A percentile compares a stretch with the other conserved stretches of the same genome.
These are phyloP conservation scores for Immersiella caudata DNA, from an alignment of 495 filamentous ascomycete genomes.

Conservation along the genomic window DNA sequence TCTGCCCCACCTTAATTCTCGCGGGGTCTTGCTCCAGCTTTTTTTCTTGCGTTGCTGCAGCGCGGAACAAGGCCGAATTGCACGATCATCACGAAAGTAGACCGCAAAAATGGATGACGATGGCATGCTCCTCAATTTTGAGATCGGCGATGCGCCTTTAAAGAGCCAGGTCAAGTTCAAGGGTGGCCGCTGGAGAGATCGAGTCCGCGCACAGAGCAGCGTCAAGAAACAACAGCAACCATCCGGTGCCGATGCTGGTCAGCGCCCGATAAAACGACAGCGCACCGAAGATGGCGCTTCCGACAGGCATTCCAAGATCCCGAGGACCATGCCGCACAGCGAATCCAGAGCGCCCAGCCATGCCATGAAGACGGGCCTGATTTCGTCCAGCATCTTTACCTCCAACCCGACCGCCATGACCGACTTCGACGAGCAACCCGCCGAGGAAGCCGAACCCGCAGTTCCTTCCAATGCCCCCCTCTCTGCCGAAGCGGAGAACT, in stretches of 20 bases:
- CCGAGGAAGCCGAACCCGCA: conserved; percentile 53
- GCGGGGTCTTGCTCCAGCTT: background rate
- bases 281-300: conserved; percentile 36
- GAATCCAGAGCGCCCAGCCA: conserved; percentile 29
- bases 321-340: conserved; percentile 27
- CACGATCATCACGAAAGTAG: background rate
- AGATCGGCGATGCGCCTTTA: conserved; percentile 62
- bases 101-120: conserved; percentile 79
- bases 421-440: conserved; percentile 48
- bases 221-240: conserved; percentile 46
- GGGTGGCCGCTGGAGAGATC: conserved; percentile 89
- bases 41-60: conserved; percentile 29
- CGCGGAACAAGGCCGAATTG: background rate
- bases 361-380: conserved; percentile 44
- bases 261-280: conserved; percentile 45
- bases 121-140: conserved; percentile 93
- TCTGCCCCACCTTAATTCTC: conserved; percentile 3
- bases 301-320: conserved; percentile 25
- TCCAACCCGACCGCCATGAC: conserved; percentile 75
- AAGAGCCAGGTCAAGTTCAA: conserved; percentile 72
- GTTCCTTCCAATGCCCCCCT: conserved; percentile 95
- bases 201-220: conserved; percentile 76
- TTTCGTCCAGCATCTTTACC: conserved; percentile 90
- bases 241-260: conserved; percentile 14
- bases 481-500: conserved; percentile 78